These are phyloP conservation scores for Urochloa ruziziensis DNA, from an alignment of 176 grass and related monocot species.

Conservation along the genomic window DNA sequence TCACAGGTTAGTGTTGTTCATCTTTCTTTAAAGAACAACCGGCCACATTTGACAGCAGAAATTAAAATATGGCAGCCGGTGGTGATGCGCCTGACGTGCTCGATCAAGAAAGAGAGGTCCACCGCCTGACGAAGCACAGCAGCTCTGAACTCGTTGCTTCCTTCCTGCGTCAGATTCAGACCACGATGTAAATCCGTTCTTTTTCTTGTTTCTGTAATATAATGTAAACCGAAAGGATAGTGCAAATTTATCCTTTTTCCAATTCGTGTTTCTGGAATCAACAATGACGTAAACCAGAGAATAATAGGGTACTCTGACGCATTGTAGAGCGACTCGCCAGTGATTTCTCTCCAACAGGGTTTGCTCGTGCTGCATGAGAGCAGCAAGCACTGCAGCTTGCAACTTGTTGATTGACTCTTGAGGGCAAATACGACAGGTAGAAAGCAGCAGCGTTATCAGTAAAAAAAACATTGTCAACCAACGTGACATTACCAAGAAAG, in stretches of 20 bases:
- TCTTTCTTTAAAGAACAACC: neutral
- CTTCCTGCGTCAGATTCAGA: neutral
- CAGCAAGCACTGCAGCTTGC: neutral
- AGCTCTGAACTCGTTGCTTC: neutral
- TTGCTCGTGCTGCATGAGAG: neutral
- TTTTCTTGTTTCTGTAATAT: neutral
- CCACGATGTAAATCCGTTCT: neutral
- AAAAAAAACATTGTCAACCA: neutral
- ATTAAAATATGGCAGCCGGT: neutral
- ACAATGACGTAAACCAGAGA: neutral
- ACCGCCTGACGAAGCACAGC: constrained; percentile 6
- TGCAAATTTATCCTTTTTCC: neutral
- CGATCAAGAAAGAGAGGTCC: neutral
- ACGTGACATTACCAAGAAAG: constrained; percentile 6
- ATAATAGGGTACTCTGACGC: neutral
- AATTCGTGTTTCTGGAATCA: neutral
- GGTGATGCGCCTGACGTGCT: constrained; percentile 16
- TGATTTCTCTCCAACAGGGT: neutral
- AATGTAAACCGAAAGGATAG: neutral
- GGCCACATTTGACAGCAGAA: neutral
- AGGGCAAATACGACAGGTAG: neutral
- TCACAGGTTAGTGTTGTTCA: constrained; percentile 13
- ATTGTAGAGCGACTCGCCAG: neutral
- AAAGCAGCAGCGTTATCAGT: neutral
- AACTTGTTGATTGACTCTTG: neutral